Base-by-base conservation (phyloP, 2,329 filamentous ascomycete species). In the Leptographium wingfieldii region DNA sequence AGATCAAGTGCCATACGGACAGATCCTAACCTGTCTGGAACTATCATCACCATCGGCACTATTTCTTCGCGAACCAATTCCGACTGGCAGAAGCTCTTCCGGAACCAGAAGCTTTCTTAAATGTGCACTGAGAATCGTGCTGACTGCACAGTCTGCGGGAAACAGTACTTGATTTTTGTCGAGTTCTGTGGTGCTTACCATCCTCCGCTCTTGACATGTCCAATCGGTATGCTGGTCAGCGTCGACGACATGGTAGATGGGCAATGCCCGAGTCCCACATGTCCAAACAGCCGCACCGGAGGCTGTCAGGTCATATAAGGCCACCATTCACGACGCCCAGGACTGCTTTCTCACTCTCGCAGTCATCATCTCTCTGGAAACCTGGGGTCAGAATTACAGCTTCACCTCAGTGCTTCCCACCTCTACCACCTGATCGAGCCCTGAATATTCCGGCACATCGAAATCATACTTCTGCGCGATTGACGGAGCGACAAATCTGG, bases 391-490 rank as follows among this genome's bases (percentile, higher is more conserved):
- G 10, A 19, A 25, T 77, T 68, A 86, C 63, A 86, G 74, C 68
- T 80, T 85, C 64, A 79, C 73, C 43, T 72, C 77, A 55, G 72
- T 71, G 12, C 71, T 68, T 16, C 73, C 74, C 51, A 95, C 78
- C 72, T 99, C 94, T 59, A 92, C 86, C 65, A 96, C 78, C 73
- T 97, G 94, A 72, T 97, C 92, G 65, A 94, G 74, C 0, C 92
- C 94, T 66, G 87, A 78, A 72, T 96, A 99, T 64, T 81, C 74
- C 5, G 92, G 92, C 58, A 95, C 71, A 66, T 94, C 87, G 63
- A 99, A 80, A 55, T 83, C 83, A 74, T 95, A 99, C 74, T 94
- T 96, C 66, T 87, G 81, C 40, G 90, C 87, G 67, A 96, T 84
- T 57, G 79, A 78, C 58, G 83, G 82, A 25, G 87, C 83, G 68